A percentile compares a stretch with the other conserved stretches of the same genome.
Conservation (phyloP, 176 grass and related monocot genomes). For the Metroxylon sagu region DNA sequence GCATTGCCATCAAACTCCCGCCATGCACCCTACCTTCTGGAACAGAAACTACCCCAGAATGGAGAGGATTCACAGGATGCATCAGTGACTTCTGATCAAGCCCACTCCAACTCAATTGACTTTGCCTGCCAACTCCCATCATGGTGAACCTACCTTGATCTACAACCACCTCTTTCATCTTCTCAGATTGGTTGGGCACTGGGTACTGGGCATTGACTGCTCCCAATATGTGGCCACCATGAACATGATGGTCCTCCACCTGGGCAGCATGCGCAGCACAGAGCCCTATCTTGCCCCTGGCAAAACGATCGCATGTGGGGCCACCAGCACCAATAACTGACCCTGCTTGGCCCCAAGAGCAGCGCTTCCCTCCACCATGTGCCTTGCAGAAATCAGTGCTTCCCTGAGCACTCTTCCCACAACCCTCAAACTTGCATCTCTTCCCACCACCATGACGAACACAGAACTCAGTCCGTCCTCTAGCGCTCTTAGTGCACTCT, state of each 20-base stretch:
- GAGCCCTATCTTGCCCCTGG: slow-evolving; percentile 49
- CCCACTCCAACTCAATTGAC: not conserved
- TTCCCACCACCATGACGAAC: slow-evolving; percentile 88
- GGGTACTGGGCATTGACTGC: slow-evolving; percentile 1
- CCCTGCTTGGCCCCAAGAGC: slow-evolving; percentile 43
- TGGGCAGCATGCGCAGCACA: slow-evolving; percentile 41
- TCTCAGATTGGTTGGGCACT: not conserved
- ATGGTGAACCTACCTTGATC: slow-evolving; percentile 6
- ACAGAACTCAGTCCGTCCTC: slow-evolving; percentile 59
- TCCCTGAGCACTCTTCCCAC: slow-evolving; percentile 72
- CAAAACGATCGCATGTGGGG: slow-evolving; percentile 49
- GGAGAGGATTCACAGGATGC: slow-evolving; percentile 7
- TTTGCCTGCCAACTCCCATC: slow-evolving; percentile 14
- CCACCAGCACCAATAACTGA: slow-evolving; percentile 25
- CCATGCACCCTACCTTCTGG: slow-evolving; percentile 68
- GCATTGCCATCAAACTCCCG: slow-evolving; percentile 41
- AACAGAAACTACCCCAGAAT: not conserved
- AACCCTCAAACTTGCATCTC: slow-evolving; percentile 42
- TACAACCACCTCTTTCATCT: slow-evolving; percentile 17
- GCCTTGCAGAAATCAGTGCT: slow-evolving; percentile 84
- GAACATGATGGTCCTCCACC: slow-evolving; percentile 43
- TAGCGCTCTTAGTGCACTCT: slow-evolving; percentile 64
- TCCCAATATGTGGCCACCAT: slow-evolving; percentile 34
- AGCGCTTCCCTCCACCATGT: slow-evolving; percentile 70
- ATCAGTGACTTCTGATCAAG: slow-evolving; percentile 12